Evolutionary conservation across 2,329 filamentous ascomycete genomes (phyloP).

Genomic region (Incumbomyces delicatus): DNA sequence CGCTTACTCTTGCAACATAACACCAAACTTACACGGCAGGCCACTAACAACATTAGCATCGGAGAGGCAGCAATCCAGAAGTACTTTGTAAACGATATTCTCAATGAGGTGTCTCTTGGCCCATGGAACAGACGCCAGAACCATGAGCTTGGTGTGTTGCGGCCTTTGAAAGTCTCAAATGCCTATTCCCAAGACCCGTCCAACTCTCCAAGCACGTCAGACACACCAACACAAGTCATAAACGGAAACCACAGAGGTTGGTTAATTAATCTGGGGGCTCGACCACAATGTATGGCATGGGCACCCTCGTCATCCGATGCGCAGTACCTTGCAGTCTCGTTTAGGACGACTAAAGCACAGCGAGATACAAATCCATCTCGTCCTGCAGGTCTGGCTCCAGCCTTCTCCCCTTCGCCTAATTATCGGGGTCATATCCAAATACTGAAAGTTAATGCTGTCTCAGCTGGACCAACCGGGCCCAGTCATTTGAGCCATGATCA

Average conservation of each 20-base stretch:
- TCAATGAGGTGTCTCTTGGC: slow-evolving; percentile 43
- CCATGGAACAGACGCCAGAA: slow-evolving; percentile 35
- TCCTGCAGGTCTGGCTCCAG: slow-evolving; percentile 31
- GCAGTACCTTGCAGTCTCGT: slow-evolving; percentile 48
- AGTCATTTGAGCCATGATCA: slow-evolving; percentile 29
- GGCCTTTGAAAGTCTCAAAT: slow-evolving; percentile 35
- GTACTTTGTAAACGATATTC: slow-evolving; percentile 16
- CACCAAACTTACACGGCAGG: slow-evolving; percentile 1
- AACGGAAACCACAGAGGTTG: slow-evolving; percentile 34
- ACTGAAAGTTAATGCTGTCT: slow-evolving; percentile 32
- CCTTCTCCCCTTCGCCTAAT: slow-evolving; percentile 41
- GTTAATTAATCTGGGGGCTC: slow-evolving; percentile 47
- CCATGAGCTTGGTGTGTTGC: slow-evolving; percentile 28
- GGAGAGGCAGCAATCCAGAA: slow-evolving; percentile 6
- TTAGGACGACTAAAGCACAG: slow-evolving; percentile 30
- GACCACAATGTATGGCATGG: slow-evolving; percentile 42
- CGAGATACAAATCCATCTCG: slow-evolving; percentile 24
- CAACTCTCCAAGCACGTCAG: too few relatives aligned
- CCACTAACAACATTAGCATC: not conserved
- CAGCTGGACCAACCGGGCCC: not conserved
- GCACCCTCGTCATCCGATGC: slow-evolving; percentile 33
- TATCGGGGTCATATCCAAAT: slow-evolving; percentile 47
- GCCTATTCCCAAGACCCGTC: slow-evolving; percentile 25
- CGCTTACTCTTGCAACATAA: not conserved
- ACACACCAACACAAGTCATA: not conserved